Percentiles rank a stretch among this genome's conserved stretches.
These are phyloP conservation scores for Calonectria multiphialidica DNA, from an alignment of 2,329 filamentous ascomycete genomes.

Conservation along the genomic window DNA sequence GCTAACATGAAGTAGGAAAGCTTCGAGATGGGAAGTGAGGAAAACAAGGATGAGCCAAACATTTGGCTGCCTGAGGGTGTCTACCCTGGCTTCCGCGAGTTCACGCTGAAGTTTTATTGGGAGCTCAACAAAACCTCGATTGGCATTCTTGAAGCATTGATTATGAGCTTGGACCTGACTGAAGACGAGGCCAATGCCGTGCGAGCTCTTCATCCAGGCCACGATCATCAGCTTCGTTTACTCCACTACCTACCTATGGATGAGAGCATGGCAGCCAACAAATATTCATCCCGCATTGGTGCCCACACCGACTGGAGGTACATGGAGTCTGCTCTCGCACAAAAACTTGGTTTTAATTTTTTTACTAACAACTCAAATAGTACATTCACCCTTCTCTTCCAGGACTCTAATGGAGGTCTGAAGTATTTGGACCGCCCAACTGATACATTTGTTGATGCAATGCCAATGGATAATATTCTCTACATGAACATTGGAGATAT, in stretches of 20 bases:
- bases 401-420: neutral
- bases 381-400: neutral
- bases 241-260: neutral
- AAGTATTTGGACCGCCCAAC: neutral
- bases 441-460: neutral
- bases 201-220: neutral
- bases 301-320: neutral
- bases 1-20: neutral
- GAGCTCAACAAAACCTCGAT: neutral
- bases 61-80: neutral
- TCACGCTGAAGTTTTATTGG: neutral
- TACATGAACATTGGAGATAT: neutral
- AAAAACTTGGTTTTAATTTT: neutral
- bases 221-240: neutral
- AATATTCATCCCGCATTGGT: neutral
- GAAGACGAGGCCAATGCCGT: neutral
- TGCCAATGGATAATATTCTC: neutral
- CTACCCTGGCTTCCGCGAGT: neutral
- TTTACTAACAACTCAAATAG: neutral
- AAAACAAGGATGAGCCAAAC: neutral
- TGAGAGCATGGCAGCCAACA: neutral
- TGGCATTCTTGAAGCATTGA: neutral
- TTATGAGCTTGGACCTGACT: neutral
- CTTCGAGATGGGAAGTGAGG: neutral
- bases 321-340: too few relatives aligned